phyloP scores from a whole-genome alignment of 1,284 basidiomycete genomes.

The Puccinia triticina region DNA sequence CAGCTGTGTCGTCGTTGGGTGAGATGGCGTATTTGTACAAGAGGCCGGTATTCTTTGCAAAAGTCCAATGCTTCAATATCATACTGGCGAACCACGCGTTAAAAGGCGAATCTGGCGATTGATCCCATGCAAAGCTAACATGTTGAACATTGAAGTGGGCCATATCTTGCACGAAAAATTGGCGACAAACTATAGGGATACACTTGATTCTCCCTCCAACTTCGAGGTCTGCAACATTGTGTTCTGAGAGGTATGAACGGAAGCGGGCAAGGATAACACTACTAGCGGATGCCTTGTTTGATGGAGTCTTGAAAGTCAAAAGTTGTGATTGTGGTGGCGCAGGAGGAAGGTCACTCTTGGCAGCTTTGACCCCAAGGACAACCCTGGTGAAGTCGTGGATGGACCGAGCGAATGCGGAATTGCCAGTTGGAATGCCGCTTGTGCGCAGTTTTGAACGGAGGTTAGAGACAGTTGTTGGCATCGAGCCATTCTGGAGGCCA shows the following conservation, averaged over 20 bases:
- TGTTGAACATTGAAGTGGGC: not conserved
- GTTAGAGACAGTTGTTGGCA: not conserved
- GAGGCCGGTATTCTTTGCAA: slow-evolving; percentile 1
- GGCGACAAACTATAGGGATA: slow-evolving; percentile 4
- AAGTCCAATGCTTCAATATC: slow-evolving; percentile 14
- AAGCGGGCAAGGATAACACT: not conserved
- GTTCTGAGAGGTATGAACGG: not conserved
- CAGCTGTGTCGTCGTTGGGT: not conserved
- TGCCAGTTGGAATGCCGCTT: not conserved
- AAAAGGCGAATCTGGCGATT: not conserved
- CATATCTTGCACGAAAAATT: slow-evolving; percentile 4
- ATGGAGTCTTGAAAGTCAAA: not conserved
- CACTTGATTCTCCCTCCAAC: slow-evolving; percentile 1
- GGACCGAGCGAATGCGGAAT: slow-evolving; percentile 2
- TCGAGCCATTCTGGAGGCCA: not conserved
- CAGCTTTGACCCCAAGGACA: not conserved
- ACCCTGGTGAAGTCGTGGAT: not conserved
- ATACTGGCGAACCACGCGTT: slow-evolving; percentile 6
- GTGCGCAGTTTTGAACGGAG: not conserved
- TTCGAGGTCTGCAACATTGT: not conserved
- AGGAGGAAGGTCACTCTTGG: slow-evolving; percentile 15
- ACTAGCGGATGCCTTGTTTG: not conserved
- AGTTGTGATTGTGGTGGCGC: not conserved
- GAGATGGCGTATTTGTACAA: slow-evolving; percentile 16
- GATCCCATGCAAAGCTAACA: slow-evolving; percentile 6